Evolutionary conservation across 352 stramenopile species (phyloP), one percentile per base, ranked within the genome.

Genomic region (Pythium sukuiense): DNA sequence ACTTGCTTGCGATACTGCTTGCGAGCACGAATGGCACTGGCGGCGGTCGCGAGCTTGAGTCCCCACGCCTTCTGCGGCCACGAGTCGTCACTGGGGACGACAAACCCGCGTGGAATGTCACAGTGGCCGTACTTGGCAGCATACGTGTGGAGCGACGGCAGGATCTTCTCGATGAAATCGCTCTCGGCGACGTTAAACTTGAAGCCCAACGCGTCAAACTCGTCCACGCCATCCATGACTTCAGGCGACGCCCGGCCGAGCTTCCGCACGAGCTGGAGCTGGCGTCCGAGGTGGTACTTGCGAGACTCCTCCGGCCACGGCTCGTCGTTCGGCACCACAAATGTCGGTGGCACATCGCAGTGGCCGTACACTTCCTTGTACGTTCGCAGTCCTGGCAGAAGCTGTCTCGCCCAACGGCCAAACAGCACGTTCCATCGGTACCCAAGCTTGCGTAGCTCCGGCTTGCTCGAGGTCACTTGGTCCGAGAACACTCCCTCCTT

Each of bases 1-100:
- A 96, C 83, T 26, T 91, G 83, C 61, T 93, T 90, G 1, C 95
- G 85, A 73, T 98, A 95, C 49, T 95, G 95, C 68, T 90, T 88
- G 1, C 79, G 75, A 32, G 70, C 79, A 58, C 93, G 88, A 68
- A 98, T 98, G 45, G 93, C 88, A 75, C 93, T 92, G 1, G 98
- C 90, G 12, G 87, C 83, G 52, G 93, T 85, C 18, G 92, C 93
- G 24, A 98, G 77, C 50, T 93, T 87, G 26, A 97, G 80, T 8
- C 92, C 92, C 81, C 88, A 94, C 6, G 80, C 83, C 14, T 88
- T 74, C 39, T 90, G 66, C 6, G 90, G 86, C 91, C 92, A 98
- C 29, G 77, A 45, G 29, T 88, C 79, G 43, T 87, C 76, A 30
- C 73, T 63, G 0, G 95, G 92, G 1, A 98, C 88, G 16, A 89